Conservation (phyloP, 495 filamentous ascomycete species). For the Articulospora tetracladia region DNA sequence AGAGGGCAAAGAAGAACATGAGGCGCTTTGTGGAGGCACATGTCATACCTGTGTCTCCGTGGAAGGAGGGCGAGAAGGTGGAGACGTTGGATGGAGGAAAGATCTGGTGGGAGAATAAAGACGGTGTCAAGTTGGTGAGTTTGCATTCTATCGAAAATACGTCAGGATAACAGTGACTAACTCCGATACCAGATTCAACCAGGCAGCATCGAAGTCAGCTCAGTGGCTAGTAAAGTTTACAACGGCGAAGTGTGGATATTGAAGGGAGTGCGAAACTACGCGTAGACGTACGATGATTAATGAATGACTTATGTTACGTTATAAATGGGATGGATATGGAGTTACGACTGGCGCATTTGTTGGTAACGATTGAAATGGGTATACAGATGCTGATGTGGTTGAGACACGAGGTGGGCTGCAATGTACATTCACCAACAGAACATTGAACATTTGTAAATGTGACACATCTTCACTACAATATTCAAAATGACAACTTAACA, state of each 20-base stretch:
- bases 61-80: slow-evolving; percentile 71
- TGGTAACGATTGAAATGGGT: background rate
- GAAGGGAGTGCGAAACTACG: slow-evolving; percentile 63
- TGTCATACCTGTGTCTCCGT: slow-evolving; percentile 71
- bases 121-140: slow-evolving; percentile 67
- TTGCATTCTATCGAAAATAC: background rate
- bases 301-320: background rate
- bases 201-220: slow-evolving; percentile 67
- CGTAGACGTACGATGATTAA: too few species aligned
- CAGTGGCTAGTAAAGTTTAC: slow-evolving; percentile 63
- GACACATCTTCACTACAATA: too few species aligned
- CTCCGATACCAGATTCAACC: slow-evolving; percentile 66
- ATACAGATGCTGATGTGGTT: too few species aligned
- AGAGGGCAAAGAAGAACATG: slow-evolving; percentile 75
- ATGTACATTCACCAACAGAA: background rate
- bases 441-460: too few species aligned
- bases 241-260: slow-evolving; percentile 87
- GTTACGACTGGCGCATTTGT: background rate
- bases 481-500: too few species aligned
- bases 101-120: slow-evolving; percentile 76
- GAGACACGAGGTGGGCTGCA: background rate
- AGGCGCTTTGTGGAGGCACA: slow-evolving; percentile 85
- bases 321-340: background rate
- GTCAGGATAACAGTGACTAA: background rate
- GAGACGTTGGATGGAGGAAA: slow-evolving; percentile 67